Base-by-base conservation (phyloP, 306 rosid species). In the Cotoneaster glaucophyllus region DNA sequence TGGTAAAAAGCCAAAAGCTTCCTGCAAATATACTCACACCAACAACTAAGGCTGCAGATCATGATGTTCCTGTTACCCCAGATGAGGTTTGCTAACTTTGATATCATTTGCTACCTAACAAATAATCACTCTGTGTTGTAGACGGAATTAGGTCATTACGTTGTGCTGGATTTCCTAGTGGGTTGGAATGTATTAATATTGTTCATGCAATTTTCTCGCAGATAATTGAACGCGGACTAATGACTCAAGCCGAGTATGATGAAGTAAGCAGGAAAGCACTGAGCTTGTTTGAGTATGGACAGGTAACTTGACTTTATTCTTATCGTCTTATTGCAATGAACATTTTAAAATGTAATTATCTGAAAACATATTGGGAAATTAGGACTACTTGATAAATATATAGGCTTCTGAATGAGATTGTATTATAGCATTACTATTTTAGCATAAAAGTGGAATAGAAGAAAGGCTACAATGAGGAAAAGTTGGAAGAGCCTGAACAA, bases 11-110 rank as follows among this genome's bases (percentile, higher is more conserved):
- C 77, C 90, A 95, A 74, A 95, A 87, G 87, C 89, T 95, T 77
- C 78, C 89, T 50, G 58, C 83, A 69, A 90, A 83, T 87, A 95
- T 95, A 73, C 89, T 95, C 77, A 92, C 99, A 52, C 99, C 97
- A 66, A 95, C 99, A 69, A 92, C 99, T 64, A 95, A 95, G 82
- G 97, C 99, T 77, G 90, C 84, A 41, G 93, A 88, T 84, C 99
- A 92, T 76, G 99, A 95, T 32, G 91, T 84, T 82, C 99, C 97
- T 34, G 86, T 95, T 66, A 85, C 97, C 71, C 96, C 97, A 32
- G 97, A 89, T 69, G 99, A 95, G 97, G 99, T 65, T 74, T 74
- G 77, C 44, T 62, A 21, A 14, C 41, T 59, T 59, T 12, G n/a
- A 28, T 43, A 28, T 6, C 41, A 8, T 58, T 73, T 9, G 32